phyloP scores from a whole-genome alignment of 495 filamentous ascomycete genomes.

The Astrocystis sublimbata region DNA sequence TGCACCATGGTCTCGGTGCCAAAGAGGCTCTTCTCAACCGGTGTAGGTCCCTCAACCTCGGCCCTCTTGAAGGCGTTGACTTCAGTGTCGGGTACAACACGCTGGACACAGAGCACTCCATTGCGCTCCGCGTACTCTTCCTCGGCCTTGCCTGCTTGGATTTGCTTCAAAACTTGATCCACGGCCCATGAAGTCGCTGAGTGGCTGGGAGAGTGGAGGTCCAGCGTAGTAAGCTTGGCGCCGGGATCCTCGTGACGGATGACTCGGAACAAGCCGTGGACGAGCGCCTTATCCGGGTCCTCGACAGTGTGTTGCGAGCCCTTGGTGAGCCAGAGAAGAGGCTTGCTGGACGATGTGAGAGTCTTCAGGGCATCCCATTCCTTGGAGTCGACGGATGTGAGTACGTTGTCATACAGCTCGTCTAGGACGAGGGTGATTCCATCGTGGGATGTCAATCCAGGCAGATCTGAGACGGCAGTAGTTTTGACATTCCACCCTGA shows the following conservation, averaged over 20 bases:
- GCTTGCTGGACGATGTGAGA: neutral
- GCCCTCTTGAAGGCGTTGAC: constrained; percentile 17
- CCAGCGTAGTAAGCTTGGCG: neutral
- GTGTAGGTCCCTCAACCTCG: neutral
- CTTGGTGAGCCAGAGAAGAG: constrained; percentile 37
- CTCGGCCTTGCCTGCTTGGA: neutral
- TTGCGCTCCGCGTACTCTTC: constrained; percentile 38
- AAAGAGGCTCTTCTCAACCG: neutral
- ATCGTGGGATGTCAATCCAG: neutral
- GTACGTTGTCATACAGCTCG: neutral
- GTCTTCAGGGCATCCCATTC: neutral
- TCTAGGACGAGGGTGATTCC: neutral
- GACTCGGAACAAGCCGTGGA: constrained; percentile 29
- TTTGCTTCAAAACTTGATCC: constrained; percentile 32
- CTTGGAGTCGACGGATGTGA: neutral
- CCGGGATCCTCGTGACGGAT: constrained; percentile 27
- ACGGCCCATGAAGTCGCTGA: constrained; percentile 19
- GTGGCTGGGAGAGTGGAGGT: neutral
- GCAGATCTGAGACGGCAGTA: neutral
- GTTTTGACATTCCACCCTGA: neutral
- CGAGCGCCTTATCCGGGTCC: constrained; percentile 29
- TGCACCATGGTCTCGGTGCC: neutral
- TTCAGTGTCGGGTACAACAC: constrained; percentile 19
- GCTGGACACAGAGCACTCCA: constrained; percentile 30
- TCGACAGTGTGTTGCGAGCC: constrained; percentile 32